A percentile compares a stretch with the other conserved stretches of the same genome.
Conservation (phyloP, 176 grass and related monocot species). For the Juncus effusus region DNA sequence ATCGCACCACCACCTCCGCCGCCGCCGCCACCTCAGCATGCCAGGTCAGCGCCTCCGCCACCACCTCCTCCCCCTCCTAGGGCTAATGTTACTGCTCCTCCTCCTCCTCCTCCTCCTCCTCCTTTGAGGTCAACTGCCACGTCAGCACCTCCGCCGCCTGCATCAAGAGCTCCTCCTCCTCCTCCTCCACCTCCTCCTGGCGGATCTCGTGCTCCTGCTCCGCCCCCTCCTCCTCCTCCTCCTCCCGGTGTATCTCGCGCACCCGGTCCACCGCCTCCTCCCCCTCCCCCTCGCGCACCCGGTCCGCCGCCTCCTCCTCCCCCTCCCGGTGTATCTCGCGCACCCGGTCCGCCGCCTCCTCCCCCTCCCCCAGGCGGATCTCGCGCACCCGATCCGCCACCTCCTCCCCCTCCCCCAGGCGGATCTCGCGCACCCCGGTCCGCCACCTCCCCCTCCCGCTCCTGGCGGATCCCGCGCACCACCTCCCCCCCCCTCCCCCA, state of each 20-base stretch:
- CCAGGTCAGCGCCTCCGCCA: constrained; percentile 7
- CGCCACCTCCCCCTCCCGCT: constrained; percentile 52
- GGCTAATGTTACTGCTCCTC: constrained; percentile 7
- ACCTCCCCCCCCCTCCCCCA: constrained; percentile 53
- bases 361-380: constrained; percentile 14
- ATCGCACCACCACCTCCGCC: background rate
- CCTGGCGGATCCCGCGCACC: constrained; percentile 48
- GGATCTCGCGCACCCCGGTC: constrained; percentile 56
- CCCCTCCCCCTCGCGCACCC: constrained; percentile 24
- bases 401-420: constrained; percentile 27
- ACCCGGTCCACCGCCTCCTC: constrained; percentile 7
- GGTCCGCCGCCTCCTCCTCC: constrained; percentile 52
- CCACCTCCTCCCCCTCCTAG: constrained; percentile 23
- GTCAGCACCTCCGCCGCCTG: constrained; percentile 22
- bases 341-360: constrained; percentile 22
- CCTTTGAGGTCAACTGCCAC: constrained; percentile 13
- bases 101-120: constrained; percentile 40
- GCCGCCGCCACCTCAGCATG: constrained; percentile 4
- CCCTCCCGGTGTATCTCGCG: constrained; percentile 9
- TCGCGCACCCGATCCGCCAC: constrained; percentile 19
- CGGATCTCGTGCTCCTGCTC: background rate
- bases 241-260: constrained; percentile 5
- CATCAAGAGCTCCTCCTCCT: constrained; percentile 21
- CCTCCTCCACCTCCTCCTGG: constrained; percentile 40
- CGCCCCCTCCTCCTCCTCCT: constrained; percentile 19